A percentile compares a stretch with the other conserved stretches of the same genome.
phyloP scores from a whole-genome alignment of 805 yeast species.

The Wickerhamiella kurtzmanii region DNA sequence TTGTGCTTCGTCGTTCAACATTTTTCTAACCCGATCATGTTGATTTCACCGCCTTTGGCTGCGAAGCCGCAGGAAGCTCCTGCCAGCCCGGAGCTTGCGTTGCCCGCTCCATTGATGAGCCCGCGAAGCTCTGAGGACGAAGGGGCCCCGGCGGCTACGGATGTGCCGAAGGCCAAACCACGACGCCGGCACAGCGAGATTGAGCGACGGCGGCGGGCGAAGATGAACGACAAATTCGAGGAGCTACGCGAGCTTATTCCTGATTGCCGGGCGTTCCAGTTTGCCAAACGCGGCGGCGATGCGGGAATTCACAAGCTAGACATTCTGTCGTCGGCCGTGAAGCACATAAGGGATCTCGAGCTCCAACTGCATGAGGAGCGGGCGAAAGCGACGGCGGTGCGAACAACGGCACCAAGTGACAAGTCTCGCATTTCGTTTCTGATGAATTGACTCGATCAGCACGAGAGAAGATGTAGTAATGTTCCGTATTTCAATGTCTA shows the following conservation, averaged over 20 bases:
- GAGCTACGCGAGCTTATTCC: slow-evolving; percentile 67
- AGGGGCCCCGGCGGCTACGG: neutral
- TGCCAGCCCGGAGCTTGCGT: neutral
- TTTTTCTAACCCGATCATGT: too few species aligned
- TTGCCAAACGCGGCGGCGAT: slow-evolving; percentile 26
- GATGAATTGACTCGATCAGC: slow-evolving; percentile 6
- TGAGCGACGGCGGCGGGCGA: slow-evolving; percentile 63
- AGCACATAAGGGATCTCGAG: slow-evolving; percentile 60
- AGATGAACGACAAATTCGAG: slow-evolving; percentile 72
- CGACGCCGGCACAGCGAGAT: slow-evolving; percentile 47
- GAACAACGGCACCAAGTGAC: neutral
- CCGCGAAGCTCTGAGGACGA: neutral
- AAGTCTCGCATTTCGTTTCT: slow-evolving; percentile 6
- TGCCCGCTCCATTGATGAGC: neutral
- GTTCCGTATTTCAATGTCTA: neutral
- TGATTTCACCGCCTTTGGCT: neutral
- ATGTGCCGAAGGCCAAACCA: neutral
- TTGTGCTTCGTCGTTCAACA: too few species aligned
- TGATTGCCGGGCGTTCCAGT: slow-evolving; percentile 46
- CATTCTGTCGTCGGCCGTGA: slow-evolving; percentile 70
- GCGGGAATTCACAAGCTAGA: slow-evolving; percentile 72
- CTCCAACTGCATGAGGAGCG: neutral
- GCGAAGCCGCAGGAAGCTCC: neutral
- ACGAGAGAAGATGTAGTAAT: neutral
- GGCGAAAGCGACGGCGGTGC: neutral